phyloP scores from a whole-genome alignment of 2,329 filamentous ascomycete species.

The Fusarium nurragi region DNA sequence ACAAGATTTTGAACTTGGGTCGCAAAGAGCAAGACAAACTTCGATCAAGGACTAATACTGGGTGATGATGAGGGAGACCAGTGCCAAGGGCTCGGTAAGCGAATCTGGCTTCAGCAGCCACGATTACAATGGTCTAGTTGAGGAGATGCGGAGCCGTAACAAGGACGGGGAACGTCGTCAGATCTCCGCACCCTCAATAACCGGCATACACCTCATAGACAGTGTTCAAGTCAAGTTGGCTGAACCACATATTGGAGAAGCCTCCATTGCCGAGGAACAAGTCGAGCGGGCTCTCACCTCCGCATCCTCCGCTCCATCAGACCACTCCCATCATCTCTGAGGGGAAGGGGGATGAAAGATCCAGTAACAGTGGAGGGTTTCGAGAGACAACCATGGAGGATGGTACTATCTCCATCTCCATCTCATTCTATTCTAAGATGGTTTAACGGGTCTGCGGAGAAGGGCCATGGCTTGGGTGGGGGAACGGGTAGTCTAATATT shows the following conservation, averaged over 20 bases:
- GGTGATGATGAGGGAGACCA: neutral
- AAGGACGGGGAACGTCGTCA: neutral
- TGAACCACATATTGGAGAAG: neutral
- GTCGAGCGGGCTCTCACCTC: conserved; percentile 29
- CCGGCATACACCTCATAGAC: too few species aligned
- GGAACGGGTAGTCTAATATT: conserved; percentile 30
- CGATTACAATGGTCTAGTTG: too few species aligned
- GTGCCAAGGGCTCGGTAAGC: neutral
- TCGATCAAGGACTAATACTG: neutral
- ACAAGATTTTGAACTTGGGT: neutral
- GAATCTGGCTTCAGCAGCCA: neutral
- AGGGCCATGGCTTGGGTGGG: conserved; percentile 30
- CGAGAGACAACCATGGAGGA: neutral
- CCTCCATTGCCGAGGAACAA: neutral
- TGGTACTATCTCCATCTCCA: too few species aligned
- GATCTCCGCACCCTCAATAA: too few species aligned
- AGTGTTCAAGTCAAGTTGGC: too few species aligned
- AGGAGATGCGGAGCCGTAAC: neutral
- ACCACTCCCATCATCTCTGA: conserved; percentile 16
- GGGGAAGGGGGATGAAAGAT: neutral
- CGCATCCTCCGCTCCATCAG: conserved; percentile 11
- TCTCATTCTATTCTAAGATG: neutral
- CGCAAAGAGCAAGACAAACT: neutral
- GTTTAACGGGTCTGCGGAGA: conserved; percentile 18
- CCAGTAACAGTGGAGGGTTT: conserved; percentile 3